phyloP scores from a whole-genome alignment of 495 filamentous ascomycete genomes.

The Penicillium taxi region DNA sequence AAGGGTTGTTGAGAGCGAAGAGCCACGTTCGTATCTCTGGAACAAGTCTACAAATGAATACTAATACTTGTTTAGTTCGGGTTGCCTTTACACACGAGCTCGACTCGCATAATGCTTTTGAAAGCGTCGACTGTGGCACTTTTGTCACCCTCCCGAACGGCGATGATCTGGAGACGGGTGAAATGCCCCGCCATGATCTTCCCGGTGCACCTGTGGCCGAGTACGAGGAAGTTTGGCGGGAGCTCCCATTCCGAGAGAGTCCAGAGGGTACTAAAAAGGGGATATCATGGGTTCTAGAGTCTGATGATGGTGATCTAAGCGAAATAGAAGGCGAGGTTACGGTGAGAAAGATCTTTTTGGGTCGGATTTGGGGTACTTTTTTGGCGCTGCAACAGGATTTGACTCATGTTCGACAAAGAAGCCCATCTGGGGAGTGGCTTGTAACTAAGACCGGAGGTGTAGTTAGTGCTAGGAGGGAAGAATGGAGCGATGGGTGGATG shows the following conservation, averaged over 20 bases:
- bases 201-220: constrained; percentile 26
- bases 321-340: constrained; percentile 17
- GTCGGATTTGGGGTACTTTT: constrained; percentile 31
- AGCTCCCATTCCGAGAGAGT: constrained; percentile 20
- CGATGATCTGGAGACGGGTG: constrained; percentile 33
- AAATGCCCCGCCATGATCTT: constrained; percentile 33
- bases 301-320: constrained; percentile 10
- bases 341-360: constrained; percentile 29
- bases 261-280: constrained; percentile 17
- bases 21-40: constrained; percentile 4
- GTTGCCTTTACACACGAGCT: constrained; percentile 37
- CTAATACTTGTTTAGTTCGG: constrained; percentile 12
- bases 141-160: constrained; percentile 34
- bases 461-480: constrained; percentile 33
- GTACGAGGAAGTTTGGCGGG: constrained; percentile 38
- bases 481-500: constrained; percentile 24
- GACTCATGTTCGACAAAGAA: constrained; percentile 8
- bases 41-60: neutral
- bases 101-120: constrained; percentile 33
- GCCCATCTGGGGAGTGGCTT: constrained; percentile 11
- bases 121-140: constrained; percentile 30
- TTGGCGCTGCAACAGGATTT: constrained; percentile 30
- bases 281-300: constrained; percentile 34
- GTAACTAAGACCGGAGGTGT: constrained; percentile 21
- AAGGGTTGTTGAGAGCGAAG: constrained; percentile 4